Evolutionary conservation across 352 stramenopile species (phyloP), one percentile per base, ranked within the genome.

Genomic region (Discostella stelligera): DNA sequence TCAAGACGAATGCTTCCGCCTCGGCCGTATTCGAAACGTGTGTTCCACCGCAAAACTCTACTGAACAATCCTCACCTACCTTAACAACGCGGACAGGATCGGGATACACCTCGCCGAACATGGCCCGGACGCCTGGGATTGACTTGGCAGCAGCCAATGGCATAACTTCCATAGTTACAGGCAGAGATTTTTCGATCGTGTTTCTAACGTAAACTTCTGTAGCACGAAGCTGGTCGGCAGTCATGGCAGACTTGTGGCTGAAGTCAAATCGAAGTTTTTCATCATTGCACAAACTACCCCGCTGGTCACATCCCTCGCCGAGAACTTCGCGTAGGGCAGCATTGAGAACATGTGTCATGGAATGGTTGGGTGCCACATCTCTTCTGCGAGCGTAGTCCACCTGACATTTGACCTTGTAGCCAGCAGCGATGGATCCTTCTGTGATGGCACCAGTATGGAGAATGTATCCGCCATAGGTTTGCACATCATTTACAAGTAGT

Each of bases 321-420:
- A 99, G 87, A 11, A 98, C 95, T 80, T 97, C 92, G 60, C 96
- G 93, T 18, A 99, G 87, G 5, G 97, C 97, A 61, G 93, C 97
- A 92, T 99, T 99, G 54, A 99, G 91, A 53, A 99, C 93, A 90
- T 99, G 97, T 30, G 97, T 99, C 96, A 99, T 99, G 61, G 96
- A 98, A 89, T 99, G 97, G 85, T 99, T 99, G 8, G 96, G 96
- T 37, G 96, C 96, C 58, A 99, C 90, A 80, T 95, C 94, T 74
- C 90, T 84, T 74, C 97, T 92, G 50, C 95, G 90, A 50, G 87
- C 83, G 68, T 98, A 99, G 89, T 99, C 96, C 5, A 99, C 97
- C 49, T 95, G 68, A 48, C 90, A 95, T 53, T 90, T 86, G 8
- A 98, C 93, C 3, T 71, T 66, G 71, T 96, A 91, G 50, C 95